Evolutionary conservation across 106 monocot genomes (phyloP).

Genomic region (Apostasia ramifera): DNA sequence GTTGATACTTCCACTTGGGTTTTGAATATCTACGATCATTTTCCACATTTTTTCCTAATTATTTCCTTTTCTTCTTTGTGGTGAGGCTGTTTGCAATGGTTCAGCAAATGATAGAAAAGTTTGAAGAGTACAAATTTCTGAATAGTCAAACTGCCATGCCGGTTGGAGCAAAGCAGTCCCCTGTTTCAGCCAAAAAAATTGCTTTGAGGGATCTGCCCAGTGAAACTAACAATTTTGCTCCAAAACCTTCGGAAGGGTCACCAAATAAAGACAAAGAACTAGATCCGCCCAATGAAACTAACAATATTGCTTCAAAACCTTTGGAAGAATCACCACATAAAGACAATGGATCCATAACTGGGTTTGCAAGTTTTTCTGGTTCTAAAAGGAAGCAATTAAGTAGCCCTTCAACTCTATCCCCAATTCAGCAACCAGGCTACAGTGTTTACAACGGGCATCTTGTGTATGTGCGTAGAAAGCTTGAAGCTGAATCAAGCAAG

Average conservation of each 20-base stretch:
- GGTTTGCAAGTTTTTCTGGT: conserved; percentile 26
- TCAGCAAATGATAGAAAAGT: conserved; percentile 17
- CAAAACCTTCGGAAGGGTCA: conserved; percentile 16
- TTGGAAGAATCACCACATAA: conserved; percentile 10
- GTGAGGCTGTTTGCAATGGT: not conserved
- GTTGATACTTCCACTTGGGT: no score
- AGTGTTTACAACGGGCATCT: conserved; percentile 38
- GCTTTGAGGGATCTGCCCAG: conserved; percentile 46
- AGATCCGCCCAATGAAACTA: conserved; percentile 35
- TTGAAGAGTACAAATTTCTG: conserved; percentile 14
- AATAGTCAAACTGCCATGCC: conserved; percentile 26
- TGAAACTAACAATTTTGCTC: conserved; percentile 20
- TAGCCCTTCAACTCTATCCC: conserved; percentile 23
- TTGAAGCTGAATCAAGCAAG: conserved; percentile 53
- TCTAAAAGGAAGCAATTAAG: conserved; percentile 48
- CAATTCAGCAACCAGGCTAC: conserved; percentile 11
- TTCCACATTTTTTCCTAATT: not conserved
- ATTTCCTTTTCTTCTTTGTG: not conserved
- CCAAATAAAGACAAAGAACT: not conserved
- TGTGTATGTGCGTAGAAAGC: conserved; percentile 68
- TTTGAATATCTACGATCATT: no score
- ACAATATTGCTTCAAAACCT: conserved; percentile 15
- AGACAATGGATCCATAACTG: conserved; percentile 17
- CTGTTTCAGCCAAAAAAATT: conserved; percentile 35
- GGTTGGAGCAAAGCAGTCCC: conserved; percentile 36